Evolutionary conservation across 164 flowering plant genomes (phyloP).

Genomic region (Nymphaea thermarum): DNA sequence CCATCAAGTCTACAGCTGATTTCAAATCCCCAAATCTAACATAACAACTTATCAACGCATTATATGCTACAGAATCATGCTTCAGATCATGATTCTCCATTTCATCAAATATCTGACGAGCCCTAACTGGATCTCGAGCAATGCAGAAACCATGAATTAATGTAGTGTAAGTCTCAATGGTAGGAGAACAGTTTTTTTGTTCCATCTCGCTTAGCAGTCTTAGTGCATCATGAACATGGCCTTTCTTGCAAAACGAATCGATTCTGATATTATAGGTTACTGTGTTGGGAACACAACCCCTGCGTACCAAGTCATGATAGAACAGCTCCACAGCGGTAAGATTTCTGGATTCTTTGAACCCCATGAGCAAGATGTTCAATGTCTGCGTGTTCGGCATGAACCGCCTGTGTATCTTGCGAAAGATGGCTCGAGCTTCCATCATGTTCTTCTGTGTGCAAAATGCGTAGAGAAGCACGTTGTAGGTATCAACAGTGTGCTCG

Average conservation of each 20-base stretch:
- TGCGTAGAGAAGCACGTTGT: slow-evolving; percentile 58
- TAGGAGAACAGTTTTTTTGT: slow-evolving; percentile 20
- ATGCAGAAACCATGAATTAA: slow-evolving; percentile 79
- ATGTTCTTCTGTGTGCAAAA: slow-evolving; percentile 58
- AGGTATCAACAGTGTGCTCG: slow-evolving; percentile 39
- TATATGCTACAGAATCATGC: slow-evolving; percentile 59
- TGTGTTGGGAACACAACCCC: slow-evolving; percentile 60
- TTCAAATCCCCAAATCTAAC: slow-evolving; percentile 33
- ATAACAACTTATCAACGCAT: slow-evolving; percentile 48
- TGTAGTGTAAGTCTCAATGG: slow-evolving; percentile 57
- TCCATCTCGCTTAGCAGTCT: slow-evolving; percentile 66
- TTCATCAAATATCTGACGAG: slow-evolving; percentile 51
- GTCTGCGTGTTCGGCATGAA: slow-evolving; percentile 54
- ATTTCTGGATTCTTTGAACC: slow-evolving; percentile 65
- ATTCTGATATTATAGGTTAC: slow-evolving; percentile 59
- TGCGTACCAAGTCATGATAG: slow-evolving; percentile 65
- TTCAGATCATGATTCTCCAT: slow-evolving; percentile 27
- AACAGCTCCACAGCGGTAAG: slow-evolving; percentile 59
- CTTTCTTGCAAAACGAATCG: slow-evolving; percentile 72
- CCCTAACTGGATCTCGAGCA: slow-evolving; percentile 32
- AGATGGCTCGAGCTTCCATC: slow-evolving; percentile 65
- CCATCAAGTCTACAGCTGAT: slow-evolving; percentile 41
- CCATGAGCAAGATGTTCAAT: slow-evolving; percentile 65
- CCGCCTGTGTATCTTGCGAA: slow-evolving; percentile 34
- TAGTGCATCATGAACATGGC: slow-evolving; percentile 45